A percentile compares a stretch with the other conserved stretches of the same genome.
Evolutionary conservation across 2,329 filamentous ascomycete species (phyloP).

Genomic region (Xylaria sp.): DNA sequence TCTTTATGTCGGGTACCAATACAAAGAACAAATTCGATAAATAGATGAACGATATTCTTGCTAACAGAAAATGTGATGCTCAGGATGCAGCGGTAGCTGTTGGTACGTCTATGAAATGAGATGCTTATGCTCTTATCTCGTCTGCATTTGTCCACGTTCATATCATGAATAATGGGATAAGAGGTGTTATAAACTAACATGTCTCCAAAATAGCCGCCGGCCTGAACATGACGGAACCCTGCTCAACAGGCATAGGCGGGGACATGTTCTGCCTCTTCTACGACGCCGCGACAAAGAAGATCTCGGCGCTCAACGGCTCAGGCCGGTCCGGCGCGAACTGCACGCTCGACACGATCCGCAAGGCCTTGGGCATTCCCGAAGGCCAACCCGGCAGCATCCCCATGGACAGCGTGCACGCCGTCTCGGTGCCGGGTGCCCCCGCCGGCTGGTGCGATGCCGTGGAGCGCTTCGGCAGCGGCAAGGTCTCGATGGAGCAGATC

Average conservation of each 20-base stretch:
- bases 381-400: slow-evolving; percentile 72
- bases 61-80: not conserved
- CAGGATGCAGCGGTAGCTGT: slow-evolving; percentile 97
- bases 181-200: not conserved
- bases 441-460: slow-evolving; percentile 94
- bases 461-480: slow-evolving; percentile 89
- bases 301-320: slow-evolving; percentile 90
- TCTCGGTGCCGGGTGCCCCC: slow-evolving; percentile 88
- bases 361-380: slow-evolving; percentile 73
- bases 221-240: slow-evolving; percentile 92
- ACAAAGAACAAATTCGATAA: not conserved
- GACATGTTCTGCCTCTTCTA: slow-evolving; percentile 98
- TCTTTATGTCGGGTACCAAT: not conserved
- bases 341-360: slow-evolving; percentile 76
- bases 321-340: slow-evolving; percentile 80
- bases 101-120: slow-evolving; percentile 60
- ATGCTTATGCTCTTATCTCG: not conserved
- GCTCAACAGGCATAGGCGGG: slow-evolving; percentile 93
- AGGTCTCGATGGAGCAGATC: slow-evolving; percentile 79
- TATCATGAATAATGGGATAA: not conserved
- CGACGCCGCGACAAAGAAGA: slow-evolving; percentile 81
- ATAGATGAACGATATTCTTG: not conserved
- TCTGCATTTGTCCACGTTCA: not conserved
- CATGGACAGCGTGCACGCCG: slow-evolving; percentile 79
- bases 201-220: slow-evolving; percentile 73